A percentile compares a stretch with the other conserved stretches of the same genome.
Conservation (phyloP, 1,139 yeast genomes). For the Meyerozyma elateridarum region DNA sequence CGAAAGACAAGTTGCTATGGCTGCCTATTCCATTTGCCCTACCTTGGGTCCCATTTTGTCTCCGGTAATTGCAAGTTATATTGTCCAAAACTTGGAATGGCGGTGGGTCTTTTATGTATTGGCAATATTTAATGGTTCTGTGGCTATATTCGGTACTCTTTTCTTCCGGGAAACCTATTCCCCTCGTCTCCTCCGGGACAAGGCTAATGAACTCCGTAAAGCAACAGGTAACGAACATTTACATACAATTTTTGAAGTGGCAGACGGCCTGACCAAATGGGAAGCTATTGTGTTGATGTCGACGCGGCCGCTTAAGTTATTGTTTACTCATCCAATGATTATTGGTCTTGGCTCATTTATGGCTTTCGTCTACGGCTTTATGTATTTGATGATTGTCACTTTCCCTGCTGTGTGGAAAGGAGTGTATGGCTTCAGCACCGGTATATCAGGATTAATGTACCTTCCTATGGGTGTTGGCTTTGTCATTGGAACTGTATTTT, state of each 20-base stretch:
- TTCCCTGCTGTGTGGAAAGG: slow-evolving; percentile 50
- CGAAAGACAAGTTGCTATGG: slow-evolving; percentile 53
- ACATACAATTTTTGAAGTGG: slow-evolving; percentile 42
- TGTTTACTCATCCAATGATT: slow-evolving; percentile 43
- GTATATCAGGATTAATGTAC: slow-evolving; percentile 56
- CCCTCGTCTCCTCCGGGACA: slow-evolving; percentile 31
- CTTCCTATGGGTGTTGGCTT: slow-evolving; percentile 53
- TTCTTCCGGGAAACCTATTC: slow-evolving; percentile 39
- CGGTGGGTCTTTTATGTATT: slow-evolving; percentile 43
- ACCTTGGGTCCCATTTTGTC: slow-evolving; percentile 36
- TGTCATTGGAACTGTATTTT: slow-evolving; percentile 37
- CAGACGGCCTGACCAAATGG: slow-evolving; percentile 30
- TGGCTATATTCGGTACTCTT: slow-evolving; percentile 32
- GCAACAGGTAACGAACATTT: slow-evolving; percentile 34
- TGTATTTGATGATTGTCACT: slow-evolving; percentile 56
- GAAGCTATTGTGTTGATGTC: slow-evolving; percentile 30
- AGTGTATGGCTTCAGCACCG: slow-evolving; percentile 41
- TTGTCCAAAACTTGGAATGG: slow-evolving; percentile 24
- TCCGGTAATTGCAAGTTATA: slow-evolving; percentile 30
- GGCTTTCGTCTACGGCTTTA: slow-evolving; percentile 63
- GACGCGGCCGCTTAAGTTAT: slow-evolving; percentile 35
- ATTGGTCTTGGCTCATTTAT: slow-evolving; percentile 47
- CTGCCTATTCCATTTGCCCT: slow-evolving; percentile 57
- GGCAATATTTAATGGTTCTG: slow-evolving; percentile 37
- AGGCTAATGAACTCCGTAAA: slow-evolving; percentile 28